Conservation (phyloP, 2,329 filamentous ascomycete species). For the Colletotrichum musae region DNA sequence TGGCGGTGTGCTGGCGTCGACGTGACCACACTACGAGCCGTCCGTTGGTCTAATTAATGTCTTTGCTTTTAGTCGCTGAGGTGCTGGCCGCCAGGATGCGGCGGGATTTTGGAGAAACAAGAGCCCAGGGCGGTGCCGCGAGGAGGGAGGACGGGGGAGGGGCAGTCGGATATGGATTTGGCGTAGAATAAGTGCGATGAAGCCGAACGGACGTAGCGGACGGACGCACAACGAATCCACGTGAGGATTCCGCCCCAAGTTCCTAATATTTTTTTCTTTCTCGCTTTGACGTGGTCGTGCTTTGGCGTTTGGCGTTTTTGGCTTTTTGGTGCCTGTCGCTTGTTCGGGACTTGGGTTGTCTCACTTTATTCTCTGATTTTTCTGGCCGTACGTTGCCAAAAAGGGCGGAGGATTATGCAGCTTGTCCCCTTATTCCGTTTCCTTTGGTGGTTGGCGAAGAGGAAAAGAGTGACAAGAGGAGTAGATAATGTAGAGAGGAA, state of each 20-base stretch:
- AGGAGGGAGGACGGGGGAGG: constrained; percentile 5
- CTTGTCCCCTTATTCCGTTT: constrained; percentile 1
- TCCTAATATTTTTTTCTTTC: constrained; percentile 3
- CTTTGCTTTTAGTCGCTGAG: constrained; percentile 8
- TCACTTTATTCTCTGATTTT: constrained; percentile 40
- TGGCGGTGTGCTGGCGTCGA: constrained; percentile 33
- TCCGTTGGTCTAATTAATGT: not conserved
- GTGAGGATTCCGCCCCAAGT: constrained; percentile 35
- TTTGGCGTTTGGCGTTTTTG: constrained; percentile 36
- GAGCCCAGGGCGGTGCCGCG: constrained; percentile 10
- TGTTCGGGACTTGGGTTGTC: constrained; percentile 29
- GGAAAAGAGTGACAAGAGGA: constrained; percentile 34
- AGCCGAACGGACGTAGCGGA: constrained; percentile 31
- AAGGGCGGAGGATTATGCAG: constrained; percentile 10
- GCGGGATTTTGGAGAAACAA: constrained; percentile 3
- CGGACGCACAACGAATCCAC: constrained; percentile 33
- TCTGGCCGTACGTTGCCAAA: constrained; percentile 12
- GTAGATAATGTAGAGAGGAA: constrained; percentile 35
- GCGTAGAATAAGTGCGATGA: constrained; percentile 26
- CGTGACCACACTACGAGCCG: constrained; percentile 18
- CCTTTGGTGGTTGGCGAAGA: constrained; percentile 2
- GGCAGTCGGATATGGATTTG: constrained; percentile 21
- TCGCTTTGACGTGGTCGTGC: constrained; percentile 29
- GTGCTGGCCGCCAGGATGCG: not conserved
- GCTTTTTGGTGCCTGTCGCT: constrained; percentile 13